Conservation (phyloP, 2,329 filamentous ascomycete genomes). For the Scorias spongiosa region DNA sequence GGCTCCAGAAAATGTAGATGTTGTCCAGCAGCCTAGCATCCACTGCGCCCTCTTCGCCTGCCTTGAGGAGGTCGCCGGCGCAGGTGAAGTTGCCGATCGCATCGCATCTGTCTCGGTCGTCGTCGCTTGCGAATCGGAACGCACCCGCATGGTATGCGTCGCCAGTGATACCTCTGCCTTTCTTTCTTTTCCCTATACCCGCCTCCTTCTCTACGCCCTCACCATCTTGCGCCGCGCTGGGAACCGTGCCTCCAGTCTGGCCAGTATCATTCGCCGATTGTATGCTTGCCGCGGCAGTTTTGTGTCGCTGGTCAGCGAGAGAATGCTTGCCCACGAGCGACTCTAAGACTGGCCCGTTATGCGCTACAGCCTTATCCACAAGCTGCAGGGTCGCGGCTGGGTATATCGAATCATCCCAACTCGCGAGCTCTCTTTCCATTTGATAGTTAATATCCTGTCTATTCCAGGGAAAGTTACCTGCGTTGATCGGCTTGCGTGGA, state of each 20-base stretch:
- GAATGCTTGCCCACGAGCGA: slow-evolving; percentile 7
- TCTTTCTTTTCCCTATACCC: not conserved
- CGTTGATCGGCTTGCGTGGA: not conserved
- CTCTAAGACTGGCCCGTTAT: slow-evolving; percentile 13
- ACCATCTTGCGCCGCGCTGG: no score
- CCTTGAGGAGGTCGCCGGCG: slow-evolving; percentile 16
- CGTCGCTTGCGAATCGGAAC: slow-evolving; percentile 13
- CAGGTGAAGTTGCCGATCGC: slow-evolving; percentile 5
- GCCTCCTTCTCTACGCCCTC: no score
- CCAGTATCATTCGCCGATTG: no score
- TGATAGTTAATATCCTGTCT: slow-evolving; percentile 14
- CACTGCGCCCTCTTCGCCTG: slow-evolving; percentile 12
- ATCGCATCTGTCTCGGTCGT: slow-evolving; percentile 4
- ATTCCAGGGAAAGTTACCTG: slow-evolving; percentile 18
- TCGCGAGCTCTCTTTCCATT: slow-evolving; percentile 9
- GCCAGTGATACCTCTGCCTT: slow-evolving; percentile 3
- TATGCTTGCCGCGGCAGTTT: no score
- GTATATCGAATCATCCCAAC: slow-evolving; percentile 18
- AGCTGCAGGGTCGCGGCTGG: slow-evolving; percentile 10
- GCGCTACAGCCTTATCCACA: slow-evolving; percentile 12
- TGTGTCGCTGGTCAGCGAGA: no score
- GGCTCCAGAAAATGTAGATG: slow-evolving; percentile 19
- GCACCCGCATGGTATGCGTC: slow-evolving; percentile 17
- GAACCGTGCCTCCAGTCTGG: no score
- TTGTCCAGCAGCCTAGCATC: slow-evolving; percentile 10